These are phyloP conservation scores for Rugonectria rugulosa DNA, from an alignment of 2,329 filamentous ascomycete genomes.

Conservation along the genomic window DNA sequence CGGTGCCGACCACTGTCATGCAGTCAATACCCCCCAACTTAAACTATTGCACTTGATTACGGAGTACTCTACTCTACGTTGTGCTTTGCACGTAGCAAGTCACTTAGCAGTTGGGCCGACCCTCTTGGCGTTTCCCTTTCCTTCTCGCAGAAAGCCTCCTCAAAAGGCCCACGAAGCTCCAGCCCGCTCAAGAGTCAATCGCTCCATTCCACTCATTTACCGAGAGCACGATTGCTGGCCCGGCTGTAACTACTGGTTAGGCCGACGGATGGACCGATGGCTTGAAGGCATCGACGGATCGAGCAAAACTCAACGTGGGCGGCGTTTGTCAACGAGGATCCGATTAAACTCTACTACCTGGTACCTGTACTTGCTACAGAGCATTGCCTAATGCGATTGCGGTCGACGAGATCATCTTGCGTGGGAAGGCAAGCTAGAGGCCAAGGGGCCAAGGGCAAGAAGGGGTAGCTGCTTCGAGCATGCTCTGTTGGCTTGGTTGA, in stretches of 20 bases:
- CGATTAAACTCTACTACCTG: constrained; percentile 31
- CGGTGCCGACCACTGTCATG: no score
- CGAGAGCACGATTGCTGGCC: neutral
- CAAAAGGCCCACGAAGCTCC: constrained; percentile 4
- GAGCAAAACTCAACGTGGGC: constrained; percentile 11
- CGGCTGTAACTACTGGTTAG: no score
- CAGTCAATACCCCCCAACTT: neutral
- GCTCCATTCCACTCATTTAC: neutral
- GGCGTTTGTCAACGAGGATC: constrained; percentile 24
- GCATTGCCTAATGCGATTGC: constrained; percentile 29
- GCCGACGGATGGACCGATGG: constrained; percentile 15
- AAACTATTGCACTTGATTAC: no score
- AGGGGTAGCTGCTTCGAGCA: constrained; percentile 14
- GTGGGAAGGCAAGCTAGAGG: no score
- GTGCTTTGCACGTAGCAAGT: no score
- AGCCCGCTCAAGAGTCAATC: constrained; percentile 18
- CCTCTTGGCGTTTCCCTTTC: neutral
- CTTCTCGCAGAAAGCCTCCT: neutral
- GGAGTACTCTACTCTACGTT: no score
- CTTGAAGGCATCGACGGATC: constrained; percentile 20
- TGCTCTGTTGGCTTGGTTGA: constrained; percentile 30
- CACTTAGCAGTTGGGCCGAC: neutral
- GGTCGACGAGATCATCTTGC: constrained; percentile 23
- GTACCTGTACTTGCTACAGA: no score
- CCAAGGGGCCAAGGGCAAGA: neutral